Evolutionary conservation across 2,329 filamentous ascomycete genomes (phyloP).

Genomic region (Pseudogymnoascus sp.): DNA sequence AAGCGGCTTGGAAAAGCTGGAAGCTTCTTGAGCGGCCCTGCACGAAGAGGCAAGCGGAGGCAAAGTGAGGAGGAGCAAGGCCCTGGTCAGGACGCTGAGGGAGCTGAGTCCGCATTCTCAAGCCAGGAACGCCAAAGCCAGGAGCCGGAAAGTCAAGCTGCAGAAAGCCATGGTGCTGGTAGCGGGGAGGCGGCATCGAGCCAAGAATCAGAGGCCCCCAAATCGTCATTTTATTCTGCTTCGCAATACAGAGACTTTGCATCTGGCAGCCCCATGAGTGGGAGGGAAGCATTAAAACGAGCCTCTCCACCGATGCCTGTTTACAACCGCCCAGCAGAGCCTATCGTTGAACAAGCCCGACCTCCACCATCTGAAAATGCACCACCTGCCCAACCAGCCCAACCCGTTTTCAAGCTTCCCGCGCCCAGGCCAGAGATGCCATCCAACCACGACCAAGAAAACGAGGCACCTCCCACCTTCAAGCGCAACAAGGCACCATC

Average conservation of each 20-base stretch:
- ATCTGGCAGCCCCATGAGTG: constrained; percentile 46
- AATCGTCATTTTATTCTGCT: constrained; percentile 29
- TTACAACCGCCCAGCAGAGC: background rate
- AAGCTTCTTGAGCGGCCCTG: constrained; percentile 72
- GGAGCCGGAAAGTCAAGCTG: constrained; percentile 24
- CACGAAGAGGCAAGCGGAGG: constrained; percentile 63
- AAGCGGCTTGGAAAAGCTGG: constrained; percentile 72
- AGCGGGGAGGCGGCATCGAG: constrained; percentile 20
- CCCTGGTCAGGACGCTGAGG: constrained; percentile 29
- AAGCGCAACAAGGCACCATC: constrained; percentile 37
- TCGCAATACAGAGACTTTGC: constrained; percentile 28
- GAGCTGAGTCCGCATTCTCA: constrained; percentile 25
- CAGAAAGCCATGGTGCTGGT: constrained; percentile 28
- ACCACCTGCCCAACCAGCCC: constrained; percentile 38
- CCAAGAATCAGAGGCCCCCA: constrained; percentile 25
- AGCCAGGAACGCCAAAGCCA: constrained; percentile 20
- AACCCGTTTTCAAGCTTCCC: constrained; percentile 53
- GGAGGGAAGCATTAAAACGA: background rate
- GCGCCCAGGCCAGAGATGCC: constrained; percentile 51
- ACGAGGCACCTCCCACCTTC: constrained; percentile 66
- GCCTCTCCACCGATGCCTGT: background rate
- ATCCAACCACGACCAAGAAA: constrained; percentile 72
- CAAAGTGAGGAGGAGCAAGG: constrained; percentile 42
- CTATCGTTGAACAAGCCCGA: constrained; percentile 30
- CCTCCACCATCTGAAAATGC: constrained; percentile 36